A percentile compares a stretch with the other conserved stretches of the same genome.
Evolutionary conservation across 73 alveolate genomes (phyloP).

Genomic region (Paramecium pentaurelia): DNA sequence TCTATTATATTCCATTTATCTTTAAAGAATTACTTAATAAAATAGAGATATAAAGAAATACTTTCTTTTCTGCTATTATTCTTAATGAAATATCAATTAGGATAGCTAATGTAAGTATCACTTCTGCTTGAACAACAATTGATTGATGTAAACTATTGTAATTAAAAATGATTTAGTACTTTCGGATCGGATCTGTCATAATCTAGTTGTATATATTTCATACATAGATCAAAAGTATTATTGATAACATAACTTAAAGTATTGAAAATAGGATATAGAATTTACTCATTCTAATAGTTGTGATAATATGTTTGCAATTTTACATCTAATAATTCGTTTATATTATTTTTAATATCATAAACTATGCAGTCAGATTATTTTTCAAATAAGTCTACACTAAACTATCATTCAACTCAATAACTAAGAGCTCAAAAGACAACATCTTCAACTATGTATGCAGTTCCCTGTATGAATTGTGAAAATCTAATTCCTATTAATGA

Average conservation of each 20-base stretch:
- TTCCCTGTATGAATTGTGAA: conserved; percentile 46
- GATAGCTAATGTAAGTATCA: background rate
- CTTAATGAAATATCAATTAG: background rate
- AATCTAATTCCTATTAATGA: background rate
- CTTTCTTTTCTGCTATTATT: background rate
- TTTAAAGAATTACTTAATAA: background rate
- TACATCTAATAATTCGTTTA: background rate
- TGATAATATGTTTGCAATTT: background rate
- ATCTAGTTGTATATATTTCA: background rate
- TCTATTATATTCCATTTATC: conserved; percentile 8
- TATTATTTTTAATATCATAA: background rate
- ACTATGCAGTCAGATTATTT: background rate
- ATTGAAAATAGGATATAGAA: background rate
- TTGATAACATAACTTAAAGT: background rate
- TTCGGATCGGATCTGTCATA: background rate
- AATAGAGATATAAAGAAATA: background rate
- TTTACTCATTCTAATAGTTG: background rate
- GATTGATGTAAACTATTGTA: background rate
- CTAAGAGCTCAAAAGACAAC: background rate
- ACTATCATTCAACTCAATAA: background rate
- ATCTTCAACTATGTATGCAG: background rate
- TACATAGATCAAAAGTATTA: background rate
- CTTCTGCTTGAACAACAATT: background rate
- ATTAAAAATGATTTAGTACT: background rate
- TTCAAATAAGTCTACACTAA: background rate